Conservation (phyloP, 345 rosid genomes). For the Heritiera littoralis region DNA sequence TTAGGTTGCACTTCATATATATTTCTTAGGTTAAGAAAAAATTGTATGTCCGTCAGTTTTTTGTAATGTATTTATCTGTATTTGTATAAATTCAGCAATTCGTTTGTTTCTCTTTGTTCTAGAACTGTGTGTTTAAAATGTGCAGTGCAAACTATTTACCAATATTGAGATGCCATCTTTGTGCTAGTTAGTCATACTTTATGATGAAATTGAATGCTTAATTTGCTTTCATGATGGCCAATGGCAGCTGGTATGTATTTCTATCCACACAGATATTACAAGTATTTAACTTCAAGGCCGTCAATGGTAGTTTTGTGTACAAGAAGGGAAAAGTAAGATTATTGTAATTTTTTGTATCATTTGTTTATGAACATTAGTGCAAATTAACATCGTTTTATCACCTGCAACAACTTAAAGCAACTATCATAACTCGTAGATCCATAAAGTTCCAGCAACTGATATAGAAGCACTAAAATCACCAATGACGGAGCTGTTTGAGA, state of each 20-base stretch:
- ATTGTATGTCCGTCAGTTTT: background rate
- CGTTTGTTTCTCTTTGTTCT: background rate
- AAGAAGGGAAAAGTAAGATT: slow-evolving; percentile 67
- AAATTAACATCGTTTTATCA: background rate
- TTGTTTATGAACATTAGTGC: background rate
- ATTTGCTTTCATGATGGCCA: slow-evolving; percentile 62
- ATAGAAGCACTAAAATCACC: slow-evolving; percentile 89
- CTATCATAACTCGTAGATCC: slow-evolving; percentile 41
- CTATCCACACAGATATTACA: slow-evolving; percentile 83
- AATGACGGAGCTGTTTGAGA: slow-evolving; percentile 87
- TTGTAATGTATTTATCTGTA: background rate
- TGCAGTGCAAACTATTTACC: background rate
- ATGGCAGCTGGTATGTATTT: slow-evolving; percentile 77
- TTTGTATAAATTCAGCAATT: background rate
- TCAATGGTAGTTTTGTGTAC: slow-evolving; percentile 89
- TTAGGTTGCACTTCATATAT: background rate
- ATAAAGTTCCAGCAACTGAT: slow-evolving; percentile 84
- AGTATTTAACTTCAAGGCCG: slow-evolving; percentile 88
- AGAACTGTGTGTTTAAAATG: background rate
- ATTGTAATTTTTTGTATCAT: slow-evolving; percentile 1
- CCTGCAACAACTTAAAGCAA: background rate
- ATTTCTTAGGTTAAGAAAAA: background rate
- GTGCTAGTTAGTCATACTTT: background rate
- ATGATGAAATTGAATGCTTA: background rate
- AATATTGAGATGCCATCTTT: background rate